These are phyloP conservation scores for Trichoderma breve DNA, from an alignment of 2,329 filamentous ascomycete species.

Conservation along the genomic window DNA sequence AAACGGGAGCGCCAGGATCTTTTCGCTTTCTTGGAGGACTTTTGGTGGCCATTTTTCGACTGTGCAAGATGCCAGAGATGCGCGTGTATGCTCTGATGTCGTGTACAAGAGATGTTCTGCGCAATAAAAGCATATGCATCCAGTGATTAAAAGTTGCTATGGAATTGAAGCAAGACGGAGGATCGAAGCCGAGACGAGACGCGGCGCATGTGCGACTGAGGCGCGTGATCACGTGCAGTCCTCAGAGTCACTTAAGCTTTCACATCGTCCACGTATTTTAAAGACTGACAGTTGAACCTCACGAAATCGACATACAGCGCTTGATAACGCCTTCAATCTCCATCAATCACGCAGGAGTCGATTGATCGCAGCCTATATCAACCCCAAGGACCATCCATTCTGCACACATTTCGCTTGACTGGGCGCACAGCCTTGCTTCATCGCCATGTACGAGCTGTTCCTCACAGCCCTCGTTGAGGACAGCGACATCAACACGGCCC, in stretches of 20 bases:
- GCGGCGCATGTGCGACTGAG: constrained; percentile 12
- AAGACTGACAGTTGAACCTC: neutral
- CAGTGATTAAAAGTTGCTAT: neutral
- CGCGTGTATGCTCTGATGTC: neutral
- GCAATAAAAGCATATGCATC: neutral
- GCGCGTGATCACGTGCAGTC: constrained; percentile 36
- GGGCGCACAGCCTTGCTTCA: neutral
- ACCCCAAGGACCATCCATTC: too few species aligned
- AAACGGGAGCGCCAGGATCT: constrained; percentile 43
- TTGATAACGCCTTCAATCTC: neutral
- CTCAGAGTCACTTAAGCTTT: neutral
- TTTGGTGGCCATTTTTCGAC: constrained; percentile 29
- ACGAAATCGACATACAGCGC: neutral
- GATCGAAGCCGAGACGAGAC: neutral
- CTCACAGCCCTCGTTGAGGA: constrained; percentile 53
- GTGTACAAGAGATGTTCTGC: neutral
- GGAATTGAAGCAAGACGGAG: neutral
- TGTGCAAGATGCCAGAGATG: neutral
- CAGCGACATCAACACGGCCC: constrained; percentile 47
- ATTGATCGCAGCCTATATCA: neutral
- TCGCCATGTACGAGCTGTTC: constrained; percentile 58
- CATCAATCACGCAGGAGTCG: neutral
- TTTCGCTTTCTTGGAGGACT: constrained; percentile 35
- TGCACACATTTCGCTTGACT: neutral
- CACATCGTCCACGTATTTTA: neutral